These are phyloP conservation scores for Sordariomycetes sp. DNA, from an alignment of 2,329 filamentous ascomycete genomes.

Conservation along the genomic window DNA sequence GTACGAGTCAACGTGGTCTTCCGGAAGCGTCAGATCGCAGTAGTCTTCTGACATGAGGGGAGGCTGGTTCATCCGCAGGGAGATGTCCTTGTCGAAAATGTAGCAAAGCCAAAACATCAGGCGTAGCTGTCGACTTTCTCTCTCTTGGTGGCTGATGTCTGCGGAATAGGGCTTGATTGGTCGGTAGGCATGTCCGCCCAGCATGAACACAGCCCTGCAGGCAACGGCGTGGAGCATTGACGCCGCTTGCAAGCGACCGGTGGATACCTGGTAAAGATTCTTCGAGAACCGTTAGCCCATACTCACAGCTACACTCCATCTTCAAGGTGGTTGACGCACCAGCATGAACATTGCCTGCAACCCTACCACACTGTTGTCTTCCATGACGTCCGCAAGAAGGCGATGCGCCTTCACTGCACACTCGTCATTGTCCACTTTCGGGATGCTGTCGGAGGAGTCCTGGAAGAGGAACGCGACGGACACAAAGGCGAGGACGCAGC, in stretches of 20 bases:
- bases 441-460: conserved; percentile 1
- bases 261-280: not conserved
- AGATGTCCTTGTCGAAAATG: conserved; percentile 43
- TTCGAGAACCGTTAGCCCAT: not conserved
- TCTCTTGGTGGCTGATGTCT: conserved; percentile 6
- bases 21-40: conserved; percentile 39
- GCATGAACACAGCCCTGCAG: not conserved
- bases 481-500: conserved; percentile 37
- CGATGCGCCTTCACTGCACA: conserved; percentile 28
- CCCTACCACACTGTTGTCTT: conserved; percentile 29
- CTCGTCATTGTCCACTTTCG: conserved; percentile 13
- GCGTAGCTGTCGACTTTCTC: conserved; percentile 22
- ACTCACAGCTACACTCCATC: not conserved
- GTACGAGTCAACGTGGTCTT: conserved; percentile 4
- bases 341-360: conserved; percentile 36
- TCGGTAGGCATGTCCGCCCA: not conserved
- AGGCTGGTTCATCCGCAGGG: conserved; percentile 40
- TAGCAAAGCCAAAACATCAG: conserved; percentile 45
- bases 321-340: conserved; percentile 19
- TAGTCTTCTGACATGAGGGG: conserved; percentile 38
- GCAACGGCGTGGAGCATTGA: not conserved
- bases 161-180: not conserved
- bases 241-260: not conserved
- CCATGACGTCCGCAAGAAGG: conserved; percentile 28
- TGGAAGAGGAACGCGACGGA: conserved; percentile 17